Percentiles rank a stretch among this genome's conserved stretches.
phyloP scores from a whole-genome alignment of 1,284 basidiomycete species.

The Tremellales sp. region DNA sequence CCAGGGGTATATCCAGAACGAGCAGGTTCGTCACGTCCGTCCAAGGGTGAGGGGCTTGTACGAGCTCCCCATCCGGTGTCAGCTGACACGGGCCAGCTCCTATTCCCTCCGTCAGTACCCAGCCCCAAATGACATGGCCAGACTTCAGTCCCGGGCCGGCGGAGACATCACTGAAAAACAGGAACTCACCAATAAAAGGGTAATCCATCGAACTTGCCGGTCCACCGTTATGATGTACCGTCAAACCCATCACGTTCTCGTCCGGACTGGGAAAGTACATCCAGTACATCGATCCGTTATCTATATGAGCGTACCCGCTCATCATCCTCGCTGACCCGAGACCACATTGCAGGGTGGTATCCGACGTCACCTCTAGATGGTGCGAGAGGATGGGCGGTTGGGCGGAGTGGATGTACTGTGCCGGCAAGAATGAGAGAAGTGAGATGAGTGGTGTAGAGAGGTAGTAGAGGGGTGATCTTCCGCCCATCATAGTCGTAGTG shows the following conservation, averaged over 20 bases:
- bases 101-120: too few species aligned
- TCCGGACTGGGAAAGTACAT: background rate
- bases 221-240: constrained; percentile 15
- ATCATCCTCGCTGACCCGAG: background rate
- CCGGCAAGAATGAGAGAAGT: background rate
- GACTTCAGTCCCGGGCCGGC: background rate
- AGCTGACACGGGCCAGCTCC: constrained; percentile 17
- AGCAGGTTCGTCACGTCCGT: constrained; percentile 13
- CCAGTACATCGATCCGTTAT: background rate
- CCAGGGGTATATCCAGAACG: constrained; percentile 10
- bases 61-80: constrained; percentile 3
- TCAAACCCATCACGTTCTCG: constrained; percentile 3
- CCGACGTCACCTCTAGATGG: background rate
- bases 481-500: too few species aligned
- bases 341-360: background rate
- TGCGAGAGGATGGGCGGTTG: background rate
- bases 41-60: constrained; percentile 12
- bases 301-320: background rate
- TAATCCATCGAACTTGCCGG: constrained; percentile 13
- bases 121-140: background rate
- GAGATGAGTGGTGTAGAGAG: background rate
- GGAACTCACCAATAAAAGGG: constrained; percentile 12
- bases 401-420: background rate
- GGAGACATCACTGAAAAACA: background rate
- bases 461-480: background rate